Evolutionary conservation across 2,329 filamentous ascomycete genomes (phyloP), one percentile per base, ranked within the genome.

Genomic region (Xylariaceae sp.): DNA sequence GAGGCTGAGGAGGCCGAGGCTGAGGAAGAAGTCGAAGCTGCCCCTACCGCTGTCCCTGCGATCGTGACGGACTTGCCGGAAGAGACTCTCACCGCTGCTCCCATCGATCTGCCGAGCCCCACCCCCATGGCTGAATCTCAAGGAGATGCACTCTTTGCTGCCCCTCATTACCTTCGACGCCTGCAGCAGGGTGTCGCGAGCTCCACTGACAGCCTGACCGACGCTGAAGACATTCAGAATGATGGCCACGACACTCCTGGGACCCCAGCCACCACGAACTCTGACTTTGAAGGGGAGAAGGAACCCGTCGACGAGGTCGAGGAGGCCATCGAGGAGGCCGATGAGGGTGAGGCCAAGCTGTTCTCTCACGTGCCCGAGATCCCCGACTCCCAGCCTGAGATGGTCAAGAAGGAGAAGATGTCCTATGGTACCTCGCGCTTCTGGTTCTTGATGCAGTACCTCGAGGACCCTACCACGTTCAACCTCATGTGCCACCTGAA

Each of bases 341-440:
- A 25, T 11, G 15, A 19, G 15, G 22, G 22, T 11, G 17, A 4
- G n/a, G 31, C 31, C 11, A 24, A 25, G 22, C 22, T 33, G 18
- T 31, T 14, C 19, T 31, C 29, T 31, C 19, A 21, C 19, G 14
- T 32, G 13, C 30, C 19, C 6, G 22, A 25, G 5, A 15, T 25
- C 14, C 4, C 19, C 10, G 21, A 33, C 12, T 3, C n/a, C 5
- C 6, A 18, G 7, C 31, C 16, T 17, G 23, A 16, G 23, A 14
- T 28, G 8, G 21, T 33, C 24, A 26, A 19, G 31, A 33, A 33
- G 17, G 31, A 28, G 26, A 35, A 29, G n/a, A 57, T 67, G 45
- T 60, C 63, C 5, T 56, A 55, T 25, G 55, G 44, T 12, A 60
- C 65, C 38, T 51, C 54, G 1, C 46, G 61, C 3, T 62, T 67